Evolutionary conservation across 2,329 filamentous ascomycete species (phyloP).

Genomic region (Cercospora sesami): DNA sequence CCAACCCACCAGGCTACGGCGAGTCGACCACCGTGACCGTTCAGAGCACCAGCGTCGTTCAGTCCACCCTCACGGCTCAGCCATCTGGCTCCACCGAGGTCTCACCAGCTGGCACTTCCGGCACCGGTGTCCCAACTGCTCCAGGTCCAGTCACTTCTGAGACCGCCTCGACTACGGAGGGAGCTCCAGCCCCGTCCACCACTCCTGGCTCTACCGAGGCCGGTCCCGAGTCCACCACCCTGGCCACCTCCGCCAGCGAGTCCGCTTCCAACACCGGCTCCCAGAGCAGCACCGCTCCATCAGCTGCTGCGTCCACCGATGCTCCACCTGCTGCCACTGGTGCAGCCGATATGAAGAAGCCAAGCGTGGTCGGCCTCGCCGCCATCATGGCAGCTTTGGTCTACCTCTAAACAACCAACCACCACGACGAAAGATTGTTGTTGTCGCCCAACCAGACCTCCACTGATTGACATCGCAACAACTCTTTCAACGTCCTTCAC

Average conservation of each 20-base stretch:
- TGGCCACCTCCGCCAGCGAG: conserved; percentile 26
- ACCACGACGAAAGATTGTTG: neutral
- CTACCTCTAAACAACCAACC: conserved; percentile 22
- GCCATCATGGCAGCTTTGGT: conserved; percentile 28
- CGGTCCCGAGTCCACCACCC: conserved; percentile 21
- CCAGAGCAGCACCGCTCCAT: conserved; percentile 21
- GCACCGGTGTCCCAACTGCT: conserved; percentile 13
- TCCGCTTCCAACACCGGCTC: conserved; percentile 20
- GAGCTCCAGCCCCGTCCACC: conserved; percentile 11
- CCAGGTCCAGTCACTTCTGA: conserved; percentile 18
- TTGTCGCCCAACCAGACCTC: neutral
- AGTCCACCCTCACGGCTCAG: conserved; percentile 16
- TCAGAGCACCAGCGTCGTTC: conserved; percentile 16
- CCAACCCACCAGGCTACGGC: conserved; percentile 12
- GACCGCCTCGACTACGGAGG: conserved; percentile 15
- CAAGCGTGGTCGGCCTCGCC: conserved; percentile 26
- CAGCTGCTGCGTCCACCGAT: conserved; percentile 20
- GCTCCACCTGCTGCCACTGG: conserved; percentile 23
- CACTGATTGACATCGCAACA: neutral
- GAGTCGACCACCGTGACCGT: neutral
- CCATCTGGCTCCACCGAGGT: conserved; percentile 15
- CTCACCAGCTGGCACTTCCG: conserved; percentile 16
- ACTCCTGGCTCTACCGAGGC: conserved; percentile 16
- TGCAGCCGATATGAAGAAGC: conserved; percentile 25
- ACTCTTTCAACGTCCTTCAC: conserved; percentile 2